A percentile compares a stretch with the other conserved stretches of the same genome.
These are phyloP conservation scores for Piper longum DNA, from an alignment of 164 flowering plant genomes.

Conservation along the genomic window DNA sequence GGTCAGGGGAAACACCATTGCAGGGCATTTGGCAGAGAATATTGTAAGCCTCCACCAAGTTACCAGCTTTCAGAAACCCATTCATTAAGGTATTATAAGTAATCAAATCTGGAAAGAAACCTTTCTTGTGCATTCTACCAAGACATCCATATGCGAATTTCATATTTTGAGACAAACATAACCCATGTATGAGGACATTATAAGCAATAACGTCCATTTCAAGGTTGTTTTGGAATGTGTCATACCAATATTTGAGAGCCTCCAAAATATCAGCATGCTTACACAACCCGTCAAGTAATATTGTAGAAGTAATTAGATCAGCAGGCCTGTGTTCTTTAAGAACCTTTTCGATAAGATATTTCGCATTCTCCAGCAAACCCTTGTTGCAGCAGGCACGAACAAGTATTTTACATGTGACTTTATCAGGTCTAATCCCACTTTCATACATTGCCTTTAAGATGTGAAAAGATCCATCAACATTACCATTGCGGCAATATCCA, in stretches of 20 bases:
- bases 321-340: constrained; percentile 23
- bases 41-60: constrained; percentile 39
- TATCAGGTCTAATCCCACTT: constrained; percentile 36
- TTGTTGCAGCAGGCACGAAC: constrained; percentile 52
- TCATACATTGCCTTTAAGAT: constrained; percentile 35
- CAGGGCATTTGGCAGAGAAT: constrained; percentile 30
- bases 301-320: constrained; percentile 48
- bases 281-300: constrained; percentile 47
- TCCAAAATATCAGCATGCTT: constrained; percentile 31
- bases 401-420: constrained; percentile 53
- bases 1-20: constrained; percentile 52
- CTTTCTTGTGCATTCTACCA: constrained; percentile 48
- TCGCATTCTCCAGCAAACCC: constrained; percentile 41
- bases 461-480: constrained; percentile 48
- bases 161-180: constrained; percentile 22
- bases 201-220: constrained; percentile 41
- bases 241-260: constrained; percentile 39
- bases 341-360: constrained; percentile 35
- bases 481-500: constrained; percentile 39
- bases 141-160: constrained; percentile 25
- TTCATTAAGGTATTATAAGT: constrained; percentile 57
- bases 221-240: constrained; percentile 19
- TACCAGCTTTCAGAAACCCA: constrained; percentile 44
- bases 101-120: constrained; percentile 43
- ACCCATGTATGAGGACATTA: constrained; percentile 58